Base-by-base conservation (phyloP, 768 basidiomycete genomes). In the Collybia sp. region DNA sequence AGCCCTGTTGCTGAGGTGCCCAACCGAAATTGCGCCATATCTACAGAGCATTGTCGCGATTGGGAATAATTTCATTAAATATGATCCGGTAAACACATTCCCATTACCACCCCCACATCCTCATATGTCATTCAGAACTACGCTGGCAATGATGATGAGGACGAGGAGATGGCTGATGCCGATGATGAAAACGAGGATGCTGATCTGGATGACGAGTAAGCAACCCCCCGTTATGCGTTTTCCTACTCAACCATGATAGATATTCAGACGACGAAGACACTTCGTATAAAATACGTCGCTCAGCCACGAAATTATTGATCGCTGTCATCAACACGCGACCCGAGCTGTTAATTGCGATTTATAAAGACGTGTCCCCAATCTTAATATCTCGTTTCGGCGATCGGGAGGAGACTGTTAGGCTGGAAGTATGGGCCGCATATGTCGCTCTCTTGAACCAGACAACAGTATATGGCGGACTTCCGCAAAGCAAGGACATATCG, bases 251-350 rank as follows among this genome's bases (percentile, higher is more conserved):
- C 25, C 18, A 32, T 43, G 9, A 19, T 53, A 94, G 91, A 52
- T 97, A 96, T 63, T 93, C 92, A 5, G 96, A 99, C 55, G 96
- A 99, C 47, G 96, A 98, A 63, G 96, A 99, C 59, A 90, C 88
- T 10, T 97, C 95, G 0, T 98, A 96, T 79, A 97, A 97, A 65
- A 91, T 96, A 47, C 86, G 96, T 52, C 83, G 96, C 38, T 85
- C 91, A 6, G 86, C 96, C 6, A 92, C 93, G 13, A 97, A 97
- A 62, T 72, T 98, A 3, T 75, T 98, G 12, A 71, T 84, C 20
- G 87, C 89, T 5, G 71, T 96, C 40, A 84, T 98, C 47, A 82
- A 80, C 11, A 98, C 95, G 1, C 88, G 93, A 18, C 91, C 93
- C 1, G 96, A 97, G 58, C 75, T 93, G 2, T 75, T 97, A 16